Evolutionary conservation across 768 basidiomycete genomes (phyloP).

Genomic region (Boletus edulis): DNA sequence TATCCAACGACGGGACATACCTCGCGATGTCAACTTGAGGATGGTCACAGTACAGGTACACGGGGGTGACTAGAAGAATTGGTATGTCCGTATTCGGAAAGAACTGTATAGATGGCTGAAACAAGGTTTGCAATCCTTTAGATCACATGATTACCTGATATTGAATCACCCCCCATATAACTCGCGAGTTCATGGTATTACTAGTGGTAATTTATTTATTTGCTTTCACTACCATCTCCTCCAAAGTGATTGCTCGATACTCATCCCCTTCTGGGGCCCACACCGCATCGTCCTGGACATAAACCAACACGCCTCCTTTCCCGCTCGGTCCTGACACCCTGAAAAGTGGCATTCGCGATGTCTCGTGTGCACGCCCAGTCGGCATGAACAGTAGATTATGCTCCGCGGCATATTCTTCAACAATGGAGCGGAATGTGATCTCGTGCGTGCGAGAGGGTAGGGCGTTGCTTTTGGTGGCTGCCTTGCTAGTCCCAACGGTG

Average conservation of each 20-base stretch:
- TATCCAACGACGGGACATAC: slow-evolving; percentile 8
- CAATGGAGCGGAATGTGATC: slow-evolving; percentile 90
- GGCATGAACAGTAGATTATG: slow-evolving; percentile 91
- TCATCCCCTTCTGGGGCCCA: slow-evolving; percentile 74
- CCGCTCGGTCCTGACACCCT: slow-evolving; percentile 82
- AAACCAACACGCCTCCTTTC: slow-evolving; percentile 83
- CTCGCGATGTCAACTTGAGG: slow-evolving; percentile 19
- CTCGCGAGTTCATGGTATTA: too few species aligned
- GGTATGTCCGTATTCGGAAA: slow-evolving; percentile 6
- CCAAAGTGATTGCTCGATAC: slow-evolving; percentile 77
- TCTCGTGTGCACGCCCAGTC: slow-evolving; percentile 79
- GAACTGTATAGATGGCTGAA: slow-evolving; percentile 30
- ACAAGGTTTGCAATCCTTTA: slow-evolving; percentile 6
- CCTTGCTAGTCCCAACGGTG: slow-evolving; percentile 27
- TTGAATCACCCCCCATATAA: too few species aligned
- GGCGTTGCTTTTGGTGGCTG: slow-evolving; percentile 34
- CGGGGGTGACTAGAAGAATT: too few species aligned
- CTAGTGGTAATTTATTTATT: slow-evolving; percentile 23
- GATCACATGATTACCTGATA: slow-evolving; percentile 6
- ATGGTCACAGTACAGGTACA: not conserved
- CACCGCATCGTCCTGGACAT: slow-evolving; percentile 90
- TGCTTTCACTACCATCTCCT: slow-evolving; percentile 82
- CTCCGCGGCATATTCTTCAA: slow-evolving; percentile 83
- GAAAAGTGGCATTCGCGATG: slow-evolving; percentile 87
- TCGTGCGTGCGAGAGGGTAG: slow-evolving; percentile 62